Evolutionary conservation across 2,329 filamentous ascomycete genomes (phyloP).

Genomic region (Fusarium brevicatenulatum): DNA sequence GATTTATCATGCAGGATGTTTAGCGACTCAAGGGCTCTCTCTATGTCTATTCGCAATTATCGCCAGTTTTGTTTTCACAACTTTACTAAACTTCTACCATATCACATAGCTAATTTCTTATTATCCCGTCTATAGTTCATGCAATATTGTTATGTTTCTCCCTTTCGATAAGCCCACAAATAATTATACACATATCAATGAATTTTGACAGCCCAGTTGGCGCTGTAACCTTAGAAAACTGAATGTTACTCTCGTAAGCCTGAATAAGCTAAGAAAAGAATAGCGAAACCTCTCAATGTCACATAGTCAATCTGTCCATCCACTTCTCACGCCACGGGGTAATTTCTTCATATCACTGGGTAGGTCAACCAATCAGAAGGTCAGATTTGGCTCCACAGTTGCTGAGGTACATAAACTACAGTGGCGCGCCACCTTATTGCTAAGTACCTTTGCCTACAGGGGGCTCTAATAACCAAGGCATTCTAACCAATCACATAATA

Average conservation of each 20-base stretch:
- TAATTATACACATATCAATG: rapidly evolving
- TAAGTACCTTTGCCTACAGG: too few species aligned
- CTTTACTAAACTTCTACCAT: rapidly evolving
- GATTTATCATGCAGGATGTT: neutral
- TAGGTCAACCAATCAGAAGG: too few species aligned
- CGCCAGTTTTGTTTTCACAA: rapidly evolving
- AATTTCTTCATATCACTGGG: too few species aligned
- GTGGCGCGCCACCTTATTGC: too few species aligned
- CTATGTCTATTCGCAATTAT: neutral
- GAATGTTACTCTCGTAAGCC: neutral
- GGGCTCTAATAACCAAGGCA: too few species aligned
- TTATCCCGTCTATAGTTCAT: rapidly evolving
- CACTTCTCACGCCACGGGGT: too few species aligned
- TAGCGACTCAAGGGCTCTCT: rapidly evolving
- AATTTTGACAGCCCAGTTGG: rapidly evolving
- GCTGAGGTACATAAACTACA: too few species aligned
- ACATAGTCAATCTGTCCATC: neutral
- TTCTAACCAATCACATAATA: too few species aligned
- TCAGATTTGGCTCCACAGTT: too few species aligned
- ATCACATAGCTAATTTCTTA: rapidly evolving
- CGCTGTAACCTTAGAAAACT: rapidly evolving
- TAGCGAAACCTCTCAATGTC: neutral
- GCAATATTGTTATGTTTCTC: rapidly evolving
- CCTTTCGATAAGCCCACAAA: rapidly evolving
- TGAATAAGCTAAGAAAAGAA: neutral